These are phyloP conservation scores for Coprinopsis marcescibilis DNA, from an alignment of 768 basidiomycete genomes.

Conservation along the genomic window DNA sequence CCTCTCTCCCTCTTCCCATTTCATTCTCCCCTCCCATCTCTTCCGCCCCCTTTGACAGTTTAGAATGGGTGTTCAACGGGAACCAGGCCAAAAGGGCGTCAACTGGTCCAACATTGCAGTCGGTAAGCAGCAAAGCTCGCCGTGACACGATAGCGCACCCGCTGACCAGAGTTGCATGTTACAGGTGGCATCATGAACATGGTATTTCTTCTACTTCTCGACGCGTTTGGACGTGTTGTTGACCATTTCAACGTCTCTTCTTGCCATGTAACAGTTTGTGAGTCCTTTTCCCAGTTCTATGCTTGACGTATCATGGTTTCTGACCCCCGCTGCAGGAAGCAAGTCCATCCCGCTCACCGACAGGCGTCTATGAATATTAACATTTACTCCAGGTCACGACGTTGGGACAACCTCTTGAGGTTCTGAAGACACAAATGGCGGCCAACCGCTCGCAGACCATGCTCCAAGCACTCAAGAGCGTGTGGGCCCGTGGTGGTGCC, in stretches of 20 bases:
- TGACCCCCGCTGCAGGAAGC: conserved; percentile 52
- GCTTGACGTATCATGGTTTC: conserved; percentile 17
- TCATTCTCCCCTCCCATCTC: conserved; percentile 14
- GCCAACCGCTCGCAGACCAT: conserved; percentile 92
- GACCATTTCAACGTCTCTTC: conserved; percentile 3
- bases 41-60: conserved; percentile 12
- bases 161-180: conserved; percentile 16
- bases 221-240: conserved; percentile 12
- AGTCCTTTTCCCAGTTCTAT: conserved; percentile 23
- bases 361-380: conserved; percentile 4
- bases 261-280: conserved; percentile 40
- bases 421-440: conserved; percentile 99
- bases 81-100: conserved; percentile 87
- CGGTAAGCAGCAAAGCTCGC: conserved; percentile 51
- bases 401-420: conserved; percentile 95
- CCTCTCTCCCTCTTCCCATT: conserved; percentile 17
- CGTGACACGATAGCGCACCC: conserved; percentile 12
- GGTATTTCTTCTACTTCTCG: conserved; percentile 41
- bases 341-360: conserved; percentile 30
- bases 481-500: conserved; percentile 90
- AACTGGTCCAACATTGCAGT: conserved; percentile 96
- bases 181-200: conserved; percentile 97
- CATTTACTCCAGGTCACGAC: conserved; percentile 76
- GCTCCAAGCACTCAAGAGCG: conserved; percentile 74
- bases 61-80: conserved; percentile 74